Conservation (phyloP, 2,329 filamentous ascomycete genomes). For the Diaporthe amygdali region DNA sequence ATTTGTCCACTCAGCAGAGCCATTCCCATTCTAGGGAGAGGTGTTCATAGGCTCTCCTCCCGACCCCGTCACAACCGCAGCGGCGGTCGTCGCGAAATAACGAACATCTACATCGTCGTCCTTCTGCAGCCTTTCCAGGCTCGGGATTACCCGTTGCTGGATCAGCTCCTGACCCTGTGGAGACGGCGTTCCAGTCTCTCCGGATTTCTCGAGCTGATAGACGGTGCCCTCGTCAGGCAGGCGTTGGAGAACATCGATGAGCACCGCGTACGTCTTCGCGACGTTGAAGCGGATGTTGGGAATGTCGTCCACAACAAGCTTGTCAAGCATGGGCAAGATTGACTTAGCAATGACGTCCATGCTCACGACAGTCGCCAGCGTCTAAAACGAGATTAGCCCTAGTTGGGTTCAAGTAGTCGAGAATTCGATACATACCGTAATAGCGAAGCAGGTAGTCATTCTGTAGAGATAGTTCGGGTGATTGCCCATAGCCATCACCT, state of each 20-base stretch:
- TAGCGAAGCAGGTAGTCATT: slow-evolving; percentile 99
- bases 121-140: slow-evolving; percentile 92
- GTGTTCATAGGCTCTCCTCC: slow-evolving; percentile 69
- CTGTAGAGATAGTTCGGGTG: slow-evolving; percentile 99
- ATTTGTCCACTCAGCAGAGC: not conserved
- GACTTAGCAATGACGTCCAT: slow-evolving; percentile 91
- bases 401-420: slow-evolving; percentile 32
- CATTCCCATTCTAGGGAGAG: slow-evolving; percentile 67
- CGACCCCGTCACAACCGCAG: slow-evolving; percentile 60
- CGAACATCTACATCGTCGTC: slow-evolving; percentile 98
- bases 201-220: slow-evolving; percentile 82
- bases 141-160: slow-evolving; percentile 84
- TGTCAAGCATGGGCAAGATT: slow-evolving; percentile 94
- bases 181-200: slow-evolving; percentile 65
- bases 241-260: slow-evolving; percentile 90
- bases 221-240: slow-evolving; percentile 89
- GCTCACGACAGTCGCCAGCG: slow-evolving; percentile 89
- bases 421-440: slow-evolving; percentile 73
- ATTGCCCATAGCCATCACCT: slow-evolving; percentile 97
- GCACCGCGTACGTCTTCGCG: slow-evolving; percentile 91
- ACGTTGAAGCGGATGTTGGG: slow-evolving; percentile 99
- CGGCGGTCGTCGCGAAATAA: slow-evolving; percentile 94
- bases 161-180: slow-evolving; percentile 80
- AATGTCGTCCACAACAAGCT: slow-evolving; percentile 91
- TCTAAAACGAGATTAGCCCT: slow-evolving; percentile 59